Base-by-base conservation (phyloP, 2,329 filamentous ascomycete genomes). In the Nigrospora oryzae region DNA sequence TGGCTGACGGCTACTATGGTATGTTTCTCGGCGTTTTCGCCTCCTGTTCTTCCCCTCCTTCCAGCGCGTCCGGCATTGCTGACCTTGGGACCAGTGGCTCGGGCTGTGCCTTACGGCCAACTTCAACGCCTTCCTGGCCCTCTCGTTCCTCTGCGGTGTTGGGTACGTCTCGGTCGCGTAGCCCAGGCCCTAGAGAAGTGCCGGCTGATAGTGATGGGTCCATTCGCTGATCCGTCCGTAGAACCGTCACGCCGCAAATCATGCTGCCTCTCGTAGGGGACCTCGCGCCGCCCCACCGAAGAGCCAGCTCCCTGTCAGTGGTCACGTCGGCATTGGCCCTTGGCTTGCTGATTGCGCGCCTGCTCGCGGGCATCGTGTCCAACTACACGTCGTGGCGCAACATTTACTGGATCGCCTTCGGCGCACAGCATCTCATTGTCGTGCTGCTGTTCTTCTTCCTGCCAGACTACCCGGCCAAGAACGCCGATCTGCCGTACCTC, bases 231-330 rank as follows among this genome's bases (percentile, higher is more conserved):
- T 38, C n/a, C 7, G 40, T 8, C 7, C 15, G 2, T 36, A 63
- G 60, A 23, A 63, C 60, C 5, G 59, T 63, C 7, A 63, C 59
- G 10, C 60, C 60, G 37, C 74, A 77, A 60, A 61, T 77, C 31
- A 85, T 86, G 82, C 73, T 86, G n/a, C 83, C 83, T 0, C 67
- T 86, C 0, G 83, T 86, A 1, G 81, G 81, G 3, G 82, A 86
- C 51, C 71, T 86, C 3, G 81, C 81, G 0, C 81, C 82, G 0
- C 71, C 77, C 0, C 63, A 78, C 39, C 71, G 75, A 13, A 74
- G 82, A 11, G 82, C 81, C 2, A 70, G 78, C 14, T 76, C 80
- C 2, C 67, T 86, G 30, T 79, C 77, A 11, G 78, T 86, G 46
- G 80, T 85, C 1, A 77, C 80, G 2, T 82, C 77, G 0, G 83